phyloP scores from a whole-genome alignment of 768 basidiomycete species.

The Tulasnella sp. region DNA sequence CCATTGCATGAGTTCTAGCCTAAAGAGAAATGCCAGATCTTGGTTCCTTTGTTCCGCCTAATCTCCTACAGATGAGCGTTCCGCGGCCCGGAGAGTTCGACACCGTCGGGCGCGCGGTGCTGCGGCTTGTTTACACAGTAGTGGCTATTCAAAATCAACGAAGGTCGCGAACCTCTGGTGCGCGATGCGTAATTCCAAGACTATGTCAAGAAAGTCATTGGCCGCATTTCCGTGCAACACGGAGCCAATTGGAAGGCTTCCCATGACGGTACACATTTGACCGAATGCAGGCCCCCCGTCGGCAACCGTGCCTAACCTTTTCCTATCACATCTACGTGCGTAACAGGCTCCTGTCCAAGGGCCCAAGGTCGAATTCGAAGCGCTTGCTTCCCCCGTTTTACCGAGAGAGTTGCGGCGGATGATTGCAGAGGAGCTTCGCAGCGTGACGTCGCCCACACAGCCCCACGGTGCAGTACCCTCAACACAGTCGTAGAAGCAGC shows the following conservation, averaged over 20 bases:
- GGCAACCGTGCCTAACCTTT: neutral
- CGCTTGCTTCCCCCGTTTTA: neutral
- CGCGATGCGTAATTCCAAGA: neutral
- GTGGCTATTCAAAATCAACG: neutral
- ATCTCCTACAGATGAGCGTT: neutral
- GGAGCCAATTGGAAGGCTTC: too few relatives aligned
- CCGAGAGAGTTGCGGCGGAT: neutral
- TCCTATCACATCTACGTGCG: neutral
- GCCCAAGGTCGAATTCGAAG: too few relatives aligned
- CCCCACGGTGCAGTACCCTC: too few relatives aligned
- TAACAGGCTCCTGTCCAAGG: neutral
- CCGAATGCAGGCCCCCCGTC: neutral
- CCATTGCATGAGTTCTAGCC: too few relatives aligned
- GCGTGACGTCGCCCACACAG: neutral
- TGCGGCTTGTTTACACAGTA: neutral
- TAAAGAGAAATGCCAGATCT: neutral
- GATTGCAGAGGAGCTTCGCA: neutral
- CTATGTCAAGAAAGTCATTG: neutral
- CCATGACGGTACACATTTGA: neutral
- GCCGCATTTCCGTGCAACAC: too few relatives aligned
- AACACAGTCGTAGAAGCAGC: neutral
- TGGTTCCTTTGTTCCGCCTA: neutral
- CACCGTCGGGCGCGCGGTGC: too few relatives aligned
- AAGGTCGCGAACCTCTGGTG: neutral
- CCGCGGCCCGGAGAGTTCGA: neutral